phyloP scores from a whole-genome alignment of 108 stramenopile species.

The Mayamaea pseudoterrestris region DNA sequence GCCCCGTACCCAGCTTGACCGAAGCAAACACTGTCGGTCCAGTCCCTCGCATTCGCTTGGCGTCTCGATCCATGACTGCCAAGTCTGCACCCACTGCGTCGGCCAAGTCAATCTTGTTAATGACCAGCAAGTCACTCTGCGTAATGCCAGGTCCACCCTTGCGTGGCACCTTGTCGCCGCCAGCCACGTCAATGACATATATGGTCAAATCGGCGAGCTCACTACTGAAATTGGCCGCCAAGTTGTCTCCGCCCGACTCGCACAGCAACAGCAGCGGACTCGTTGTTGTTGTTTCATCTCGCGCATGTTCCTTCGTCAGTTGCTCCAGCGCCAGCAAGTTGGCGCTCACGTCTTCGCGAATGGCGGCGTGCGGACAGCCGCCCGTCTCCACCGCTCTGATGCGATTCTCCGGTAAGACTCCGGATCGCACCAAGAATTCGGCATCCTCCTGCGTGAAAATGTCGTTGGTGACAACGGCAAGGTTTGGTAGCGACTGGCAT shows the following conservation, averaged over 20 bases:
- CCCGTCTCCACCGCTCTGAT: slow-evolving; percentile 96
- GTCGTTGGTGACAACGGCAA: slow-evolving; percentile 93
- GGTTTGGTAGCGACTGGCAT: slow-evolving; percentile 16
- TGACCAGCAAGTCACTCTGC: slow-evolving; percentile 88
- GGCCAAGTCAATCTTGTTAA: slow-evolving; percentile 97
- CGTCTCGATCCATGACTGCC: slow-evolving; percentile 89
- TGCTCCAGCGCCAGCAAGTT: slow-evolving; percentile 89
- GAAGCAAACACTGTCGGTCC: slow-evolving; percentile 69
- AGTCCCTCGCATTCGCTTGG: slow-evolving; percentile 71
- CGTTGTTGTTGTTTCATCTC: neutral
- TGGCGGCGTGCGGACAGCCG: slow-evolving; percentile 95
- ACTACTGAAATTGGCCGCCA: slow-evolving; percentile 89
- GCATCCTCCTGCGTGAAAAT: slow-evolving; percentile 98
- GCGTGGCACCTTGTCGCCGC: slow-evolving; percentile 96
- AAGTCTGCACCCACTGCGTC: slow-evolving; percentile 93
- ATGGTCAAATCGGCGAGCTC: slow-evolving; percentile 96
- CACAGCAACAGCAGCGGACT: neutral
- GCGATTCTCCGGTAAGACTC: slow-evolving; percentile 58
- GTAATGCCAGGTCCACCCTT: slow-evolving; percentile 98
- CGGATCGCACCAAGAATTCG: slow-evolving; percentile 75
- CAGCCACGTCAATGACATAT: slow-evolving; percentile 98
- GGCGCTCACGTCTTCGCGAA: slow-evolving; percentile 92
- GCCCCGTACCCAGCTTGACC: slow-evolving; percentile 69
- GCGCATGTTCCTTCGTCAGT: slow-evolving; percentile 35
- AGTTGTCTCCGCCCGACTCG: slow-evolving; percentile 90